phyloP scores from a whole-genome alignment of 2,329 filamentous ascomycete genomes.

The Fusarium keratoplasticum region DNA sequence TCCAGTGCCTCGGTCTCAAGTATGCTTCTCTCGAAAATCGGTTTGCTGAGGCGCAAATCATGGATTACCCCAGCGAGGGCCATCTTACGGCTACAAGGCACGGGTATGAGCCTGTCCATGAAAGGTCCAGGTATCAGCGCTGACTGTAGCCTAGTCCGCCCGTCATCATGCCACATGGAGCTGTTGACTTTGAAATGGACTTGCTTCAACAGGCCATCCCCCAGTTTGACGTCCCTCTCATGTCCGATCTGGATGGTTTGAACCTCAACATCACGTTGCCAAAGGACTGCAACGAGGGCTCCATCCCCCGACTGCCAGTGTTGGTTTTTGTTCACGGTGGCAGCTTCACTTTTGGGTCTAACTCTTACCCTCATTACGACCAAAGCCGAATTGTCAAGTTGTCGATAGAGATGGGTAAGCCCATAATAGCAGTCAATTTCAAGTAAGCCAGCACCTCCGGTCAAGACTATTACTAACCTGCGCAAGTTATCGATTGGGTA shows the following conservation, averaged over 20 bases:
- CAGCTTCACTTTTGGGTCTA: background rate
- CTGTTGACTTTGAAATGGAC: background rate
- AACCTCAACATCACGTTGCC: background rate
- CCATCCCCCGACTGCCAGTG: background rate
- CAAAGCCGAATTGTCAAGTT: background rate
- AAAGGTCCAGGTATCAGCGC: background rate
- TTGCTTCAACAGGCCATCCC: background rate
- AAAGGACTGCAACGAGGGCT: background rate
- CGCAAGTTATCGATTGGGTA: background rate
- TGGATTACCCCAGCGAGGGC: background rate
- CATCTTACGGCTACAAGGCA: background rate
- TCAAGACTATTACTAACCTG: background rate
- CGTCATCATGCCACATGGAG: background rate
- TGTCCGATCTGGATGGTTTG: background rate
- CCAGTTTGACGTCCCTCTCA: background rate
- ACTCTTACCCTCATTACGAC: background rate
- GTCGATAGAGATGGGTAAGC: background rate
- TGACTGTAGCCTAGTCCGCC: background rate
- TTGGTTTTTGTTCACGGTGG: background rate
- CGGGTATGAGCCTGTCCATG: background rate
- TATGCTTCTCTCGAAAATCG: background rate
- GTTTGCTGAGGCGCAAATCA: background rate
- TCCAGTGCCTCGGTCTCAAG: background rate
- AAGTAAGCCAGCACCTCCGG: background rate
- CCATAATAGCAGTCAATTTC: background rate